Evolutionary conservation across 2,329 filamentous ascomycete species (phyloP), one percentile per base, ranked within the genome.

Genomic region (Colletotrichum shisoi): DNA sequence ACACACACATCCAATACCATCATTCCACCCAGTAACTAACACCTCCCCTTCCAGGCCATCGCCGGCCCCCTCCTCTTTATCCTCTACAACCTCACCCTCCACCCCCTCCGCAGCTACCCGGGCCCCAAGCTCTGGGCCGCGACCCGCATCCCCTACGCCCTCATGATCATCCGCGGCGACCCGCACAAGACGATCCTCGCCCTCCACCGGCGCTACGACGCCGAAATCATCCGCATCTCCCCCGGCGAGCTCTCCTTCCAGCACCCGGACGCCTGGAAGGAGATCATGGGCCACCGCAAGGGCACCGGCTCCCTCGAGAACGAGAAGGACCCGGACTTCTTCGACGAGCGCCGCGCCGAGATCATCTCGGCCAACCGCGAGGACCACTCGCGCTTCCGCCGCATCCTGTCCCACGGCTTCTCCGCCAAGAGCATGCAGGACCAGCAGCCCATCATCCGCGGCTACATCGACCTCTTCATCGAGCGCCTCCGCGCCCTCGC

Each of bases 211-310:
- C 13, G 49, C 3, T 76, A 76, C 57, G 74, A 73, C 58, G 34
- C 49, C 15, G 69, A 72, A 24, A 73, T 82, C 1, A 74, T 84
- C 17, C 78, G 82, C 5, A 70, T 79, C 9, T 74, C 72, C 0
- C 81, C 81, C 0, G 75, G 77, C 37, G 72, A 77, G 40, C 75
- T 84, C 7, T 76, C 77, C 4, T 81, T 80, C 64, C 76, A 74
- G 24, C 73, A 74, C 5, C 52, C 73, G 1, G 59, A 72, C 15
- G 76, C 76, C 3, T 81, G 76, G 77, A 77, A 77, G 62, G 78
- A 80, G 7, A 81, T 82, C 24, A 80, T 80, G 65, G 77, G 76
- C 42, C 62, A 62, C 31, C 66, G 66, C 46, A 46, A 46, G 49
- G 65, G 24, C 24, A 4, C 42, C 21, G 34, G 24, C n/a, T 8